phyloP scores from a whole-genome alignment of 768 basidiomycete genomes.

The Xerocomellus amylosporus region DNA sequence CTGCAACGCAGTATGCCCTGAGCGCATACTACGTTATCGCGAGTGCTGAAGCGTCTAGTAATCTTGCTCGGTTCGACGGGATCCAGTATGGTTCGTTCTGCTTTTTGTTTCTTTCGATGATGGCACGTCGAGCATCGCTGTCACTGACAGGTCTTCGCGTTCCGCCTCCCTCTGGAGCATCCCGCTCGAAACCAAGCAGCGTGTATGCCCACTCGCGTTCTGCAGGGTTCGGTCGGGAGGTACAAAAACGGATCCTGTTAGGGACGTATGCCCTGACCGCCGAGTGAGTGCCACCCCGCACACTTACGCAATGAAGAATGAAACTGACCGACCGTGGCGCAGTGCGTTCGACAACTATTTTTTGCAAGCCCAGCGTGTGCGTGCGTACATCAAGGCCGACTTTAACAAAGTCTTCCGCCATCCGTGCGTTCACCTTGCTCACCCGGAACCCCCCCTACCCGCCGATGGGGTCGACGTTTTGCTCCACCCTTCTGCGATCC shows the following conservation, averaged over 20 bases:
- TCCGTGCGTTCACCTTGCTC: conserved; percentile 47
- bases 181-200: conserved; percentile 48
- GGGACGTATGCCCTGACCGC: conserved; percentile 92
- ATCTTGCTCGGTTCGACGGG: conserved; percentile 87
- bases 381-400: conserved; percentile 67
- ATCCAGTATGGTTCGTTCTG: conserved; percentile 69
- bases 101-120: neutral
- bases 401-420: conserved; percentile 67
- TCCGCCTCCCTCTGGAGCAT: conserved; percentile 39
- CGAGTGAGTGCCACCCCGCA: conserved; percentile 54
- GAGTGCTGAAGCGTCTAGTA: conserved; percentile 90
- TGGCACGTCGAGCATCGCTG: neutral
- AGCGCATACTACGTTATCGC: conserved; percentile 97
- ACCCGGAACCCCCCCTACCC: neutral
- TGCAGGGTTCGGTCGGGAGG: conserved; percentile 77
- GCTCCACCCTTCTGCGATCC: conserved; percentile 83
- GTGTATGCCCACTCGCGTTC: conserved; percentile 69
- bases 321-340: neutral
- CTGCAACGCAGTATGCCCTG: conserved; percentile 66
- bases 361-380: conserved; percentile 84
- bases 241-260: conserved; percentile 79
- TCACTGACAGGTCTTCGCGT: conserved; percentile 47
- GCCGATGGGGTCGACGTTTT: conserved; percentile 68
- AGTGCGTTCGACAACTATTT: conserved; percentile 99
- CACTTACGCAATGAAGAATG: neutral